These are phyloP conservation scores for Cercospora janseana DNA, from an alignment of 2,329 filamentous ascomycete genomes.

Conservation along the genomic window DNA sequence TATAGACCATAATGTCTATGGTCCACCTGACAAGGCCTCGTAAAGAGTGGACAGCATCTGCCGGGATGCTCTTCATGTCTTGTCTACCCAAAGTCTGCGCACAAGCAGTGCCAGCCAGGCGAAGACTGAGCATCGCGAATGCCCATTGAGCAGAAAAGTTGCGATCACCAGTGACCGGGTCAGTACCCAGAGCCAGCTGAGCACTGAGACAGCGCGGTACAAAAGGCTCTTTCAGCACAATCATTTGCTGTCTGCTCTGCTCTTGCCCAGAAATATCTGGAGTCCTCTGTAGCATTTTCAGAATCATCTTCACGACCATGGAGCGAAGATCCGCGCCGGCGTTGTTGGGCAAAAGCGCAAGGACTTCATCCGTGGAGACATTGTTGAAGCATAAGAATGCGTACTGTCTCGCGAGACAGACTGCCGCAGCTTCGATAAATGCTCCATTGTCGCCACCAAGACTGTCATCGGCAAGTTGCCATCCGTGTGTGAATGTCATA, in stretches of 20 bases:
- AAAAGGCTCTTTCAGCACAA: constrained; percentile 68
- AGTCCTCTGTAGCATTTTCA: constrained; percentile 67
- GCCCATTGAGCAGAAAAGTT: constrained; percentile 70
- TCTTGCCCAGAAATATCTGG: constrained; percentile 73
- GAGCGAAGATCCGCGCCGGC: constrained; percentile 60
- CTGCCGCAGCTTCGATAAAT: constrained; percentile 34
- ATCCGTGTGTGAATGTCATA: constrained; percentile 33
- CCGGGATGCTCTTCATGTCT: constrained; percentile 23
- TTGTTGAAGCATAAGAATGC: constrained; percentile 42
- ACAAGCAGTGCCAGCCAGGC: constrained; percentile 53
- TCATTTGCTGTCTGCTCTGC: constrained; percentile 57
- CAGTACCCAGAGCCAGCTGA: constrained; percentile 74
- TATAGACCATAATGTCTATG: constrained; percentile 61
- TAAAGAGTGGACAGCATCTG: constrained; percentile 70
- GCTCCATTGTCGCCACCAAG: constrained; percentile 28
- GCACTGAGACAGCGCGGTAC: constrained; percentile 76
- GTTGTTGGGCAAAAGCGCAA: constrained; percentile 42
- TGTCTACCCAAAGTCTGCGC: constrained; percentile 27
- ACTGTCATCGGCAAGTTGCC: constrained; percentile 32
- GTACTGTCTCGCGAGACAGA: constrained; percentile 38
- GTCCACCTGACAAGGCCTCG: constrained; percentile 77
- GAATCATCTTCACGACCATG: constrained; percentile 62
- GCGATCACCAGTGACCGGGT: constrained; percentile 58
- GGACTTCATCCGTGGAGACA: constrained; percentile 50
- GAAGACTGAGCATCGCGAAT: constrained; percentile 70